Evolutionary conservation across 768 basidiomycete species (phyloP).

Genomic region (Leucosporidium scottii): DNA sequence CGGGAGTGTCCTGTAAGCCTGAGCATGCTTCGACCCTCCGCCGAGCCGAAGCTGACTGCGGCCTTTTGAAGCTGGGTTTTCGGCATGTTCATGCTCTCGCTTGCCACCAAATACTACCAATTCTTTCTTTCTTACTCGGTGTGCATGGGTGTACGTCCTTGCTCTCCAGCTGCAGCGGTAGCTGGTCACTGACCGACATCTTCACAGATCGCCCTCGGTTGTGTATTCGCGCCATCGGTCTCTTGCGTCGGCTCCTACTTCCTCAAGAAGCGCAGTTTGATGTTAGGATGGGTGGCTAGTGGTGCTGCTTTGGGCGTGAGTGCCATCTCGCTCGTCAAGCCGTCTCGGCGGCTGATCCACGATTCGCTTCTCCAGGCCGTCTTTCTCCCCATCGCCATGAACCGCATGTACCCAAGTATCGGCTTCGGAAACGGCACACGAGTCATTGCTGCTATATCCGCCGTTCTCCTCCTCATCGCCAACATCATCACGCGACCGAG

Average conservation of each 20-base stretch:
- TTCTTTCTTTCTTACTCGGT: too few relatives aligned
- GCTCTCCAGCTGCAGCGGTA: too few relatives aligned
- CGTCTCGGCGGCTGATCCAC: not conserved
- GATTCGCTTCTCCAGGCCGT: not conserved
- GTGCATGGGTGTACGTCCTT: too few relatives aligned
- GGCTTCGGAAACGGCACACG: conserved; percentile 23
- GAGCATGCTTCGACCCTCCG: too few relatives aligned
- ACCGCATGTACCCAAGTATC: conserved; percentile 29
- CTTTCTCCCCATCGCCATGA: conserved; percentile 43
- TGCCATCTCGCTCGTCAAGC: not conserved
- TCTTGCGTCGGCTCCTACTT: conserved; percentile 4
- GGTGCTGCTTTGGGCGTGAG: not conserved
- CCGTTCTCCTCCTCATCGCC: conserved; percentile 47
- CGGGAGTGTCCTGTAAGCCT: too few relatives aligned
- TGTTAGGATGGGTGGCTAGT: not conserved
- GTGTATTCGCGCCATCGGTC: not conserved
- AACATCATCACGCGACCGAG: conserved; percentile 53
- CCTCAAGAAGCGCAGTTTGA: not conserved
- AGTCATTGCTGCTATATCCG: not conserved
- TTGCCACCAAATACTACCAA: too few relatives aligned
- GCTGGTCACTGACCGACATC: too few relatives aligned
- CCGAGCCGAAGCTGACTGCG: too few relatives aligned
- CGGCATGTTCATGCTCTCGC: too few relatives aligned
- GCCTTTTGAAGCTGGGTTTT: too few relatives aligned
- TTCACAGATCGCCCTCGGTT: not conserved